phyloP scores from a whole-genome alignment of 2,329 filamentous ascomycete species.

The Penicillium sp. region DNA sequence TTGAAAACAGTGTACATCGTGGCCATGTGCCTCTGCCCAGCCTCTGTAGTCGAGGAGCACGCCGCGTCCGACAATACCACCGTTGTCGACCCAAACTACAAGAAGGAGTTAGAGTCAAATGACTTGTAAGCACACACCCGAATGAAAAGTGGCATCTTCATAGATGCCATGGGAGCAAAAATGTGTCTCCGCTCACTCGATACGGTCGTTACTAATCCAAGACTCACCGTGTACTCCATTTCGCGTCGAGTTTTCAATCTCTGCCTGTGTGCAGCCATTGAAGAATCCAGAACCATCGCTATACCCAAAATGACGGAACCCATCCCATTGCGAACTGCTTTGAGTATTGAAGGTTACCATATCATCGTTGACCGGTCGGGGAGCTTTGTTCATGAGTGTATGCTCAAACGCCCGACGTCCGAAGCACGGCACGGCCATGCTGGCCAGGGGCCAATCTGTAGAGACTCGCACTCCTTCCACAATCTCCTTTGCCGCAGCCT shows the following conservation, averaged over 20 bases:
- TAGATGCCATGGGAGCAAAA: no score
- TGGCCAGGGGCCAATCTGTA: slow-evolving; percentile 56
- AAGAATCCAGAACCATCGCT: slow-evolving; percentile 36
- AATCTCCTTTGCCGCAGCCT: slow-evolving; percentile 43
- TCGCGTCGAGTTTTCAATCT: slow-evolving; percentile 31
- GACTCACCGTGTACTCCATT: slow-evolving; percentile 39
- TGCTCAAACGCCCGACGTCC: slow-evolving; percentile 51
- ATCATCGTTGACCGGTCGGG: slow-evolving; percentile 55
- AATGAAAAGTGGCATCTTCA: no score
- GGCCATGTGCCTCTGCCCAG: slow-evolving; percentile 38
- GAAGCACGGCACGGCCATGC: slow-evolving; percentile 51
- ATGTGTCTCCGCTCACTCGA: no score
- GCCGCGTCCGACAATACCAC: slow-evolving; percentile 43
- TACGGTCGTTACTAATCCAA: background rate
- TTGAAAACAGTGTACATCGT: slow-evolving; percentile 38
- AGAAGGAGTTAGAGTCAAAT: background rate
- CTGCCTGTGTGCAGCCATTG: slow-evolving; percentile 36
- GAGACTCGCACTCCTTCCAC: slow-evolving; percentile 41
- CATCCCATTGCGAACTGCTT: slow-evolving; percentile 50
- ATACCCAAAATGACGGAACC: slow-evolving; percentile 37
- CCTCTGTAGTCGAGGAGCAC: slow-evolving; percentile 44
- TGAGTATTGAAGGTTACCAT: slow-evolving; percentile 55
- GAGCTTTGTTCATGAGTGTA: slow-evolving; percentile 47
- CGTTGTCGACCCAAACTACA: slow-evolving; percentile 33
- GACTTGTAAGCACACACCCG: no score